Conservation (phyloP, 345 rosid genomes). For the Pseudoturritis turrita region DNA sequence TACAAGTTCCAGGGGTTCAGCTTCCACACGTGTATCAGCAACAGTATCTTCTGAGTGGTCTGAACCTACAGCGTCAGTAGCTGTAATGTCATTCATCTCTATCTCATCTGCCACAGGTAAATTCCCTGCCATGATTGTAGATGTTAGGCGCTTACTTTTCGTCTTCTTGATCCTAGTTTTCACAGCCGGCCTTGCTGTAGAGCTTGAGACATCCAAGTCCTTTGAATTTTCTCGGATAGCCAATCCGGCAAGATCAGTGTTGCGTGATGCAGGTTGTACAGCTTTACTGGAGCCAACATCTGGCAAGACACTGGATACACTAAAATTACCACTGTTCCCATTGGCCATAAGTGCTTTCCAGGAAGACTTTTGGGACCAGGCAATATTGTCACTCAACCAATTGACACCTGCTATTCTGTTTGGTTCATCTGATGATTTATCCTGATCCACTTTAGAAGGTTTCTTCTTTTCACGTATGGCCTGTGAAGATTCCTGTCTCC, state of each 20-base stretch:
- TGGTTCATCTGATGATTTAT: constrained; percentile 11
- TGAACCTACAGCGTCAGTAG: background rate
- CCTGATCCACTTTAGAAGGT: constrained; percentile 14
- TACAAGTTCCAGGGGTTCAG: constrained; percentile 19
- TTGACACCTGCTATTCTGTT: constrained; percentile 24
- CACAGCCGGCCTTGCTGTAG: background rate
- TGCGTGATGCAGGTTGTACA: constrained; percentile 22
- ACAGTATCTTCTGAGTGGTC: constrained; percentile 15
- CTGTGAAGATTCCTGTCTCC: constrained; percentile 29
- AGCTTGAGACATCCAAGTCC: background rate
- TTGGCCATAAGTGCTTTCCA: constrained; percentile 68
- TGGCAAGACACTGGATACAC: constrained; percentile 41
- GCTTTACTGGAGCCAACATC: constrained; percentile 22
- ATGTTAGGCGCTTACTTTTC: constrained; percentile 19
- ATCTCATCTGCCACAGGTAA: constrained; percentile 14
- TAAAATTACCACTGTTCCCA: constrained; percentile 37
- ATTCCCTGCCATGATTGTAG: constrained; percentile 23
- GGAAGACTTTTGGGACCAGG: constrained; percentile 70
- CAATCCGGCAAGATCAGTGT: background rate
- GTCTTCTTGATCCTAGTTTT: constrained; percentile 8
- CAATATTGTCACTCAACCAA: constrained; percentile 27
- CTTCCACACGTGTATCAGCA: constrained; percentile 5
- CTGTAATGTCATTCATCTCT: constrained; percentile 8
- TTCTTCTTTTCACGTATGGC: constrained; percentile 24
- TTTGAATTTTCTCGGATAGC: background rate